Evolutionary conservation across 345 rosid genomes (phyloP).

Genomic region (Aurinia saxatilis): DNA sequence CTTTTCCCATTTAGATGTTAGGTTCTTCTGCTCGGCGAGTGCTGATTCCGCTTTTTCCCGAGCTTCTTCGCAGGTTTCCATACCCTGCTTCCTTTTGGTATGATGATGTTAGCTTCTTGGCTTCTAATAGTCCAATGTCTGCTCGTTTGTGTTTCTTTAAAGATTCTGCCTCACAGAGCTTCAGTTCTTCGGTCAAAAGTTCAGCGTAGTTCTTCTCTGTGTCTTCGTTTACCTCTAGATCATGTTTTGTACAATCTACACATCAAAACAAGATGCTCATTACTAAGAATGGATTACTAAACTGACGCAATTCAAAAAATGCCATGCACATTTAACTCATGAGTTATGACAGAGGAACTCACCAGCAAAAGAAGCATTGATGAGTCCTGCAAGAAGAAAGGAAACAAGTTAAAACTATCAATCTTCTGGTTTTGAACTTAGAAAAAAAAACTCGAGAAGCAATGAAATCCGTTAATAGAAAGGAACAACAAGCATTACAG

Average conservation of each 20-base stretch:
- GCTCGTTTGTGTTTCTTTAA: constrained; percentile 68
- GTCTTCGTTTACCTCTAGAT: constrained; percentile 76
- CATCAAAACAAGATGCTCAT: background rate
- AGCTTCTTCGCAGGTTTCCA: constrained; percentile 98
- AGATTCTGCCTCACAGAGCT: constrained; percentile 73
- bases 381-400: constrained; percentile 44
- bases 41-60: constrained; percentile 79
- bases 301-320: background rate
- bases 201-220: constrained; percentile 75
- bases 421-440: background rate
- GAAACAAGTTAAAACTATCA: constrained; percentile 4
- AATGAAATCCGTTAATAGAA: background rate
- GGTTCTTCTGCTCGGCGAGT: constrained; percentile 63
- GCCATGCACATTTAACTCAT: too few relatives aligned
- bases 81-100: constrained; percentile 95
- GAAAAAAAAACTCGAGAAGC: background rate
- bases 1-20: constrained; percentile 64
- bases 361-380: constrained; percentile 65
- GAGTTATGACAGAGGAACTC: constrained; percentile 19
- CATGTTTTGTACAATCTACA: constrained; percentile 74
- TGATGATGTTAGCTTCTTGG: constrained; percentile 85
- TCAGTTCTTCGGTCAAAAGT: constrained; percentile 72
- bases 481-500: background rate
- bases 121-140: constrained; percentile 76
- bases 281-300: background rate